Conservation (phyloP, 164 flowering plant species). For the Amborella trichopoda region DNA sequence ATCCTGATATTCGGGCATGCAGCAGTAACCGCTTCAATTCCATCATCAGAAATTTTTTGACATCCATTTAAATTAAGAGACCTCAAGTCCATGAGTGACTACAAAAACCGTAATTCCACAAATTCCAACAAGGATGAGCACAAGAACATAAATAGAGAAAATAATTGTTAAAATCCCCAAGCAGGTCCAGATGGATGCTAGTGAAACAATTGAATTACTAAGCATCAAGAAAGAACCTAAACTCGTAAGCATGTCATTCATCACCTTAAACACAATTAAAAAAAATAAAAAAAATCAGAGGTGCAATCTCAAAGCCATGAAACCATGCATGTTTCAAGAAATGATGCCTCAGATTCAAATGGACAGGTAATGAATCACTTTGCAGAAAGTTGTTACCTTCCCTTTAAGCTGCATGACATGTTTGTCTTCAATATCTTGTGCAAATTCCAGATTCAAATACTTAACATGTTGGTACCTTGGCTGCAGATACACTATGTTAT, state of each 20-base stretch:
- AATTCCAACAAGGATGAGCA: not conserved
- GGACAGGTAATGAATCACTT: no score
- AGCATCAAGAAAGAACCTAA: no score
- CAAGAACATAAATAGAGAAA: no score
- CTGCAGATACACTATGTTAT: conserved; percentile 21
- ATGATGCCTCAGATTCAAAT: no score
- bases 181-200: no score
- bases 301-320: no score
- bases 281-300: no score
- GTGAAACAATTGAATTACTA: no score
- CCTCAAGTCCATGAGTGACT: conserved; percentile 47
- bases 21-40: conserved; percentile 56
- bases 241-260: no score
- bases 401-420: conserved; percentile 39
- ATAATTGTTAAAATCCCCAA: no score
- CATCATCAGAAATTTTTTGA: conserved; percentile 81
- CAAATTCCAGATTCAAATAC: conserved; percentile 71
- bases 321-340: no score
- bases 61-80: conserved; percentile 76
- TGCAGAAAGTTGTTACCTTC: conserved; percentile 42
- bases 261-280: no score
- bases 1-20: conserved; percentile 47
- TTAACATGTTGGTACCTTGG: conserved; percentile 49
- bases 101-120: conserved; percentile 9
- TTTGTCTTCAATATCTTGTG: conserved; percentile 70